Evolutionary conservation across 2,329 filamentous ascomycete genomes (phyloP), one percentile per base, ranked within the genome.

Genomic region (Xylaria digitata): DNA sequence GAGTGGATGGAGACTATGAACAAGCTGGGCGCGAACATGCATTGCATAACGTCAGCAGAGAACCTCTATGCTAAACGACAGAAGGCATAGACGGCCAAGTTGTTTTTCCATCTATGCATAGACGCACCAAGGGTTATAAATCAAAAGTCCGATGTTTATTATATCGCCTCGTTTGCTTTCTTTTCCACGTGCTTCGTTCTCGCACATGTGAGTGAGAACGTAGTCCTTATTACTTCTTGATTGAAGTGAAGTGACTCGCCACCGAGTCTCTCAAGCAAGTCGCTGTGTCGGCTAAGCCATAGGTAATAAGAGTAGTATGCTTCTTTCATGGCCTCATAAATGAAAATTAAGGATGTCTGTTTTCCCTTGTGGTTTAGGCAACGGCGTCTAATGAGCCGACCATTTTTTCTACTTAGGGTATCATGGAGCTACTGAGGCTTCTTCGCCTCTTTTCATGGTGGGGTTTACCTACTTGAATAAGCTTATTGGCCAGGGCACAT

Each of bases 1-100:
- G 96, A 98, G 80, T 97, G 94, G 85, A 88, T 95, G 80, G 93
- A 98, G 86, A 97, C 96, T 71, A 93, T 89, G 59, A 98, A 99
- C 84, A 99, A 99, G 85, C 84, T 97, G 54, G 90, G 92, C 30
- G 92, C 93, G 50, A 97, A 97, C 78, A 93, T 96, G 84, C 87
- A 91, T 72, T 96, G 93, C 80, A 94, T 98, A 78, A 90, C 89
- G 66, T 88, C 90, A 58, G 95, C 94, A 1, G 95, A 97, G 82
- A 86, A 90, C 78, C 76, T 86, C n/a, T 86, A 86, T 71, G 80
- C 77, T 6, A 77, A 72, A 63, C 74, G 78, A 34, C 78, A 80
- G 71, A 69, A 70, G 66, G 69, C 71, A 57, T 73, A 72, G 40
- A 42, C 11, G 45, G 8, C 40, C 17, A n/a, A 6, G 21, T 21